A percentile compares a stretch with the other conserved stretches of the same genome.
These are phyloP conservation scores for Ceratocystis eucalypticola DNA, from an alignment of 2,329 filamentous ascomycete species.

Conservation along the genomic window DNA sequence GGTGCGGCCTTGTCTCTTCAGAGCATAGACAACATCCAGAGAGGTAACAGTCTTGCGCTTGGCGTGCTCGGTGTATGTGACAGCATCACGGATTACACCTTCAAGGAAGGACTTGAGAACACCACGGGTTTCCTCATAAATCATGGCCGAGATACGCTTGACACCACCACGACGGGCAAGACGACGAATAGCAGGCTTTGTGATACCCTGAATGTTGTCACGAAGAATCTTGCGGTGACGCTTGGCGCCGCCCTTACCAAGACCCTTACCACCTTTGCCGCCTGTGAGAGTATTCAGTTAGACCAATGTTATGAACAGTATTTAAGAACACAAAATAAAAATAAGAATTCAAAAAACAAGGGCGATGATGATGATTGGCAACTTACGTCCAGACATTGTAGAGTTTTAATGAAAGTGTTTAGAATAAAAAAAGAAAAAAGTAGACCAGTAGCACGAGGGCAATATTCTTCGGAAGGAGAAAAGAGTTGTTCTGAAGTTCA, in stretches of 20 bases:
- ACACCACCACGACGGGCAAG: slow-evolving; percentile 98
- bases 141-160: slow-evolving; percentile 98
- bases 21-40: slow-evolving; percentile 52
- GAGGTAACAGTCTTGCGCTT: slow-evolving; percentile 70
- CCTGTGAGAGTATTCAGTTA: slow-evolving; percentile 35
- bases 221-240: slow-evolving; percentile 98
- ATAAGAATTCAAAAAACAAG: neutral
- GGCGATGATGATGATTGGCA: neutral
- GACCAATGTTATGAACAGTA: neutral
- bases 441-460: neutral
- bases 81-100: slow-evolving; percentile 61
- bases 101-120: slow-evolving; percentile 69
- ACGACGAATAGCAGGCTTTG: slow-evolving; percentile 96
- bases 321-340: neutral
- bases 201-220: slow-evolving; percentile 99
- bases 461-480: neutral
- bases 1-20: slow-evolving; percentile 59
- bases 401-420: neutral
- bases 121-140: slow-evolving; percentile 67
- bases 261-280: slow-evolving; percentile 93
- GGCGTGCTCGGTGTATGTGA: slow-evolving; percentile 68
- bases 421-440: neutral
- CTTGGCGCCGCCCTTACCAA: slow-evolving; percentile 97
- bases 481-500: neutral
- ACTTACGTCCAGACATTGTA: slow-evolving; percentile 22